A percentile compares a stretch with the other conserved stretches of the same genome.
Evolutionary conservation across 176 grass and related monocot species (phyloP).

Genomic region (Phragmites australis): DNA sequence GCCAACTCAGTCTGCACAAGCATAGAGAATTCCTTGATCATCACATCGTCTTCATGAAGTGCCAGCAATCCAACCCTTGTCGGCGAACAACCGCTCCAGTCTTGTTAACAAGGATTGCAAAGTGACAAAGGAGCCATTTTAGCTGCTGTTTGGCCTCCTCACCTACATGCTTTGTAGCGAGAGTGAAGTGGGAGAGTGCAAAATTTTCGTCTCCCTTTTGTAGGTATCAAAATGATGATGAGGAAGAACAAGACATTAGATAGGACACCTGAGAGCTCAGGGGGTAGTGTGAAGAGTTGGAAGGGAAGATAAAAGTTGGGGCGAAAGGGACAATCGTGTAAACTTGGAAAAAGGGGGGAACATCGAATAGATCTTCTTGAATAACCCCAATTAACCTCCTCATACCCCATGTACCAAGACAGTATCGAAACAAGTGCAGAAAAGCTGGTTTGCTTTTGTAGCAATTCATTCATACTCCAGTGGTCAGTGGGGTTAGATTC

Average conservation of each 20-base stretch:
- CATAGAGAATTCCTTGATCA: constrained; percentile 15
- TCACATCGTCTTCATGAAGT: neutral
- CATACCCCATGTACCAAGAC: neutral
- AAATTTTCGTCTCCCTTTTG: constrained; percentile 20
- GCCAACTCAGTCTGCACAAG: constrained; percentile 51
- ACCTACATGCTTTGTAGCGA: constrained; percentile 5
- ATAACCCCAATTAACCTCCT: neutral
- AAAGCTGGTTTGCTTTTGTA: constrained; percentile 5
- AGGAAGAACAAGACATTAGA: neutral
- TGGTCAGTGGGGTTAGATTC: neutral
- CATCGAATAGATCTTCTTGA: neutral
- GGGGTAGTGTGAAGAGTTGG: constrained; percentile 7
- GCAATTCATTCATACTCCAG: neutral
- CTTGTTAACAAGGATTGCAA: neutral
- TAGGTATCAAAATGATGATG: constrained; percentile 8
- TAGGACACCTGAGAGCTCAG: constrained; percentile 5
- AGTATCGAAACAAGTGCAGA: constrained; percentile 16
- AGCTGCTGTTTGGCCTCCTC: constrained; percentile 25
- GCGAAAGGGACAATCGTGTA: neutral
- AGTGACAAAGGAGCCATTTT: constrained; percentile 16
- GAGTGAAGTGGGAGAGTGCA: neutral
- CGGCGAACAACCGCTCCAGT: neutral
- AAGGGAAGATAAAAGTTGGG: neutral
- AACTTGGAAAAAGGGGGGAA: neutral
- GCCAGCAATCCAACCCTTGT: neutral